Percentiles rank a stretch among this genome's conserved stretches.
These are phyloP conservation scores for Nymphaea thermarum DNA, from an alignment of 164 flowering plant genomes.

Conservation along the genomic window DNA sequence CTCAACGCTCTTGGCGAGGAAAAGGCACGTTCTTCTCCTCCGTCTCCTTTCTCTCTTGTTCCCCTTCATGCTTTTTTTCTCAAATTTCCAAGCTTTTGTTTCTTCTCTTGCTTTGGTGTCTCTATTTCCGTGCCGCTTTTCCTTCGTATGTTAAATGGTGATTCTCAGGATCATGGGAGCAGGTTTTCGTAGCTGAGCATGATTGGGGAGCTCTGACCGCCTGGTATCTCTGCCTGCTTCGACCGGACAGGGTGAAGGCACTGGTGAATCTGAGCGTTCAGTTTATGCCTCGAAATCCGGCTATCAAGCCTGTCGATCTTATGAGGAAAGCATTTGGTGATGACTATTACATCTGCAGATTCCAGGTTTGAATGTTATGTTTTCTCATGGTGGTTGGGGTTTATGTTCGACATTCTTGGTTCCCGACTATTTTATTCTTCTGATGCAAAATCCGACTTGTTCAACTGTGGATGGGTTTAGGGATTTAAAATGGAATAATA, in stretches of 20 bases:
- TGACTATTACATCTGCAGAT: conserved; percentile 58
- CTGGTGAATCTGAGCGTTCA: conserved; percentile 53
- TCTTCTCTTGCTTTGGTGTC: neutral
- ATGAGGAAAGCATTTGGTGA: conserved; percentile 43
- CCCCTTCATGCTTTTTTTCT: neutral
- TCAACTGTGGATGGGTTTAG: neutral
- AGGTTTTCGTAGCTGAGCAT: conserved; percentile 74
- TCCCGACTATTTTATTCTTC: neutral
- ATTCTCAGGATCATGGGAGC: neutral
- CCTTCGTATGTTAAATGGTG: neutral
- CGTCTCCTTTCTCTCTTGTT: neutral
- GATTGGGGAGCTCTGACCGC: conserved; percentile 76
- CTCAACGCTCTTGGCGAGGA: conserved; percentile 37
- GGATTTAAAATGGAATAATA: no score
- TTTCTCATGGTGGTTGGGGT: neutral
- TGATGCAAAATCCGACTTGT: neutral
- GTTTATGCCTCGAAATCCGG: conserved; percentile 38
- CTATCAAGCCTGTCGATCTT: conserved; percentile 19
- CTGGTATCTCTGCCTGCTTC: conserved; percentile 49
- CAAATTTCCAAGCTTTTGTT: neutral
- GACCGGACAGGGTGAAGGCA: conserved; percentile 84
- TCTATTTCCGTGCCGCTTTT: neutral
- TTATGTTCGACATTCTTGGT: neutral
- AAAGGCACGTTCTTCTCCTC: conserved; percentile 7
- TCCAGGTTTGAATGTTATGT: conserved; percentile 41